These are phyloP conservation scores for Dactylellina sp. DNA, from an alignment of 2,329 filamentous ascomycete genomes.

Conservation along the genomic window DNA sequence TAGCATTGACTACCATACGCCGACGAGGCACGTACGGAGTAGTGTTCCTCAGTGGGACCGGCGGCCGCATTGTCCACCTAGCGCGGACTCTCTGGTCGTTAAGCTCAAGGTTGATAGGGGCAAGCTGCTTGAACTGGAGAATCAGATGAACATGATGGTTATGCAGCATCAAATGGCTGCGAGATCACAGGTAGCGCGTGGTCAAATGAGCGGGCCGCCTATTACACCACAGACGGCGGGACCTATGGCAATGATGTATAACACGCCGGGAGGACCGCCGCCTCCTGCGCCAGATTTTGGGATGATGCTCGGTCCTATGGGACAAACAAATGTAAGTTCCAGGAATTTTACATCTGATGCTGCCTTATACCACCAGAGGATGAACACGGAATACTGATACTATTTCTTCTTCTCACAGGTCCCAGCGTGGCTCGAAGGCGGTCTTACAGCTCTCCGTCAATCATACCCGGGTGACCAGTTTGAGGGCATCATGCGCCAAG, in stretches of 20 bases:
- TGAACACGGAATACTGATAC: conserved; percentile 1
- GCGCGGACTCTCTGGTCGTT: conserved; percentile 73
- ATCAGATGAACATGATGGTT: conserved; percentile 67
- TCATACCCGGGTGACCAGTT: conserved; percentile 84
- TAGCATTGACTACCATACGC: conserved; percentile 38
- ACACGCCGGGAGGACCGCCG: conserved; percentile 42
- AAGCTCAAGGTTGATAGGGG: conserved; percentile 79
- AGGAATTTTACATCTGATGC: neutral
- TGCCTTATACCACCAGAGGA: neutral
- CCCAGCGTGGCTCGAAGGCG: conserved; percentile 80
- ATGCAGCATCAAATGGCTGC: conserved; percentile 34
- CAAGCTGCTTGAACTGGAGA: conserved; percentile 76
- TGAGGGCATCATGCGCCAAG: conserved; percentile 91
- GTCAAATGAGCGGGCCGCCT: conserved; percentile 22
- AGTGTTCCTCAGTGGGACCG: conserved; percentile 45
- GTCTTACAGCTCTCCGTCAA: conserved; percentile 77
- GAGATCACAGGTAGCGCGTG: conserved; percentile 14
- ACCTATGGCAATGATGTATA: conserved; percentile 52
- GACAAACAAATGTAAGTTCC: conserved; percentile 40
- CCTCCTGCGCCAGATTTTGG: conserved; percentile 43
- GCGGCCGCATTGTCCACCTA: conserved; percentile 57
- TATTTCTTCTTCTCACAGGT: conserved; percentile 69
- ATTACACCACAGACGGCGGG: conserved; percentile 32
- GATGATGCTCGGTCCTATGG: conserved; percentile 47
- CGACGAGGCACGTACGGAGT: conserved; percentile 35